phyloP scores from a whole-genome alignment of 164 flowering plant genomes.

The Chimonanthus praecox region DNA sequence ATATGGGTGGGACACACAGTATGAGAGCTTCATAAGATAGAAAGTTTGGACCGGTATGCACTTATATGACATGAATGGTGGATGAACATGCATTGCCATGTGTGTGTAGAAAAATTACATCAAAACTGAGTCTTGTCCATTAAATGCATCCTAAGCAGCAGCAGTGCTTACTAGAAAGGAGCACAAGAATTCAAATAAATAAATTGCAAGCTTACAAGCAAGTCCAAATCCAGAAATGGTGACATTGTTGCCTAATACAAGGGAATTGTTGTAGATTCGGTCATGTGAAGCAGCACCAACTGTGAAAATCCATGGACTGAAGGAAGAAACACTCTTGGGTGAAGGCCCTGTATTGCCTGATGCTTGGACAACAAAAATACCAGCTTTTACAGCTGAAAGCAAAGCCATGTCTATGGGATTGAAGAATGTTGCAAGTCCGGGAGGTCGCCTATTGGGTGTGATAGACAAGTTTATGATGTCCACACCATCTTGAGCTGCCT shows the following conservation, averaged over 20 bases:
- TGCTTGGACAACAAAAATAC: slow-evolving; percentile 96
- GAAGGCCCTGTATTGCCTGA: slow-evolving; percentile 99
- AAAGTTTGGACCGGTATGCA: too few relatives aligned
- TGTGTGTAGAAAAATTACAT: too few relatives aligned
- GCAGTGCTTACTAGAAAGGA: background rate
- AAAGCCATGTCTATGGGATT: slow-evolving; percentile 98
- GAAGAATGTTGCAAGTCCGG: slow-evolving; percentile 90
- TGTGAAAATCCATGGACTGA: slow-evolving; percentile 98
- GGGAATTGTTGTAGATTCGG: slow-evolving; percentile 65
- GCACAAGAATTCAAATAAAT: background rate
- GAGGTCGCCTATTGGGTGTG: slow-evolving; percentile 96
- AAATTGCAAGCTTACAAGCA: slow-evolving; percentile 58
- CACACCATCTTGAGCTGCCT: slow-evolving; percentile 99
- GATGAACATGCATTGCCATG: too few relatives aligned
- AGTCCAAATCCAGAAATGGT: slow-evolving; percentile 88
- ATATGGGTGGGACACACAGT: background rate
- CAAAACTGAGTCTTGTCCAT: too few relatives aligned
- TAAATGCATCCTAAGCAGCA: too few relatives aligned
- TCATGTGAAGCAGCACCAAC: slow-evolving; percentile 96
- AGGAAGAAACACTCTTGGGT: slow-evolving; percentile 85
- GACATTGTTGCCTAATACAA: slow-evolving; percentile 69
- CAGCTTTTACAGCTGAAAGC: slow-evolving; percentile 84
- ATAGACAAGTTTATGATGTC: slow-evolving; percentile 91
- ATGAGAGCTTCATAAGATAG: background rate
- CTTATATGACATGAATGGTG: too few relatives aligned